Evolutionary conservation across 352 stramenopile species (phyloP).

Genomic region (Phytophthora fragariaefolia): DNA sequence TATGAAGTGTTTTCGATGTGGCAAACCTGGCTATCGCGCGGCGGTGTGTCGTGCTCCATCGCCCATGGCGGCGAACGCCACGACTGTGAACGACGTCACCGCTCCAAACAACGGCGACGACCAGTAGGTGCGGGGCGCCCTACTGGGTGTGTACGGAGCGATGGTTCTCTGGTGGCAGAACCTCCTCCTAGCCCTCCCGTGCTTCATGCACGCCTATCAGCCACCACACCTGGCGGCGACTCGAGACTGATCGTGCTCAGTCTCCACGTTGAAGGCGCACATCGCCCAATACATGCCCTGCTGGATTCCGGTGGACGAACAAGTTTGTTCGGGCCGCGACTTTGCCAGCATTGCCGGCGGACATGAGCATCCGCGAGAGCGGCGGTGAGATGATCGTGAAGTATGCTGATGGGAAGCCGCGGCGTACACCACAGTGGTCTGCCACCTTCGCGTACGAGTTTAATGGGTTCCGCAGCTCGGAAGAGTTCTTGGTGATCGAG

Average conservation of each 20-base stretch:
- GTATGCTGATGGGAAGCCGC: too few species aligned
- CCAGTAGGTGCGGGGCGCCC: too few species aligned
- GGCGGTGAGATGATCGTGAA: constrained; percentile 17
- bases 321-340: constrained; percentile 33
- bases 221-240: too few species aligned
- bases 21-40: constrained; percentile 11
- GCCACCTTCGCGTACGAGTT: constrained; percentile 23
- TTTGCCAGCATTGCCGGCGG: constrained; percentile 18
- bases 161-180: too few species aligned
- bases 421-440: constrained; percentile 20
- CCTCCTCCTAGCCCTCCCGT: too few species aligned
- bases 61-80: constrained; percentile 1
- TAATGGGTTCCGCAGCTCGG: constrained; percentile 19
- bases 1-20: constrained; percentile 17
- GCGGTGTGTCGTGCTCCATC: constrained; percentile 17
- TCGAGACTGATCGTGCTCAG: too few species aligned
- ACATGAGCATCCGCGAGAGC: constrained; percentile 17
- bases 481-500: too few species aligned
- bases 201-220: too few species aligned
- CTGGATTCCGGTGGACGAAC: constrained; percentile 32
- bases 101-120: constrained; percentile 10
- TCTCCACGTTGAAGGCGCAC: too few species aligned
- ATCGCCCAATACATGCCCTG: constrained; percentile 10
- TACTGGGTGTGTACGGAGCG: too few species aligned
- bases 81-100: background rate